Conservation (phyloP, 1,284 basidiomycete genomes). For the Cryptococcus maquisensis region DNA sequence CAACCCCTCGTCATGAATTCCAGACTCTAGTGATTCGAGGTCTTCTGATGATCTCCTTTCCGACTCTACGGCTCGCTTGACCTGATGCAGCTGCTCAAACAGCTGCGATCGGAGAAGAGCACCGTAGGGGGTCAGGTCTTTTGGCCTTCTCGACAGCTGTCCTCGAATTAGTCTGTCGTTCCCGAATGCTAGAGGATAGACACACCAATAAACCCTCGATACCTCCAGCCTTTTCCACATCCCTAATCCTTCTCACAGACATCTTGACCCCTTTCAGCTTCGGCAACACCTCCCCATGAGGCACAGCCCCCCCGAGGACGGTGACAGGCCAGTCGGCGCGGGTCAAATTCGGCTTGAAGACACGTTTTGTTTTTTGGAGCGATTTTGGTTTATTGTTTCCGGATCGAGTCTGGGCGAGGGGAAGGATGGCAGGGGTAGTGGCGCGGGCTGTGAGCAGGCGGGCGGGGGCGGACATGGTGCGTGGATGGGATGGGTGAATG, state of each 20-base stretch:
- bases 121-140: conserved; percentile 41
- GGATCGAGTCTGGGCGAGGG: conserved; percentile 31
- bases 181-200: neutral
- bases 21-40: conserved; percentile 2
- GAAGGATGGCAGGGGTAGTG: conserved; percentile 38
- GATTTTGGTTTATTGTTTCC: conserved; percentile 92
- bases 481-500: neutral
- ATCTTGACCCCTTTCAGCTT: conserved; percentile 37
- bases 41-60: neutral
- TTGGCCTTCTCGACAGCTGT: conserved; percentile 40
- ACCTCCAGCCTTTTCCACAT: conserved; percentile 45
- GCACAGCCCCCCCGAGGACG: conserved; percentile 17
- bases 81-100: conserved; percentile 35
- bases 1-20: neutral
- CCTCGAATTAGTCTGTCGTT: neutral
- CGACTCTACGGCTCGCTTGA: conserved; percentile 9
- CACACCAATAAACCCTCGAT: conserved; percentile 46
- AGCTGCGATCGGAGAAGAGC: conserved; percentile 36
- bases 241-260: conserved; percentile 34
- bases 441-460: conserved; percentile 11
- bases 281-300: conserved; percentile 7
- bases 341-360: conserved; percentile 84
- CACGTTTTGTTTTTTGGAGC: conserved; percentile 80
- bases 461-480: conserved; percentile 2
- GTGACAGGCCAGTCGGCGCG: conserved; percentile 33